phyloP scores from a whole-genome alignment of 257 asterid species.

The Paulownia fortunei region DNA sequence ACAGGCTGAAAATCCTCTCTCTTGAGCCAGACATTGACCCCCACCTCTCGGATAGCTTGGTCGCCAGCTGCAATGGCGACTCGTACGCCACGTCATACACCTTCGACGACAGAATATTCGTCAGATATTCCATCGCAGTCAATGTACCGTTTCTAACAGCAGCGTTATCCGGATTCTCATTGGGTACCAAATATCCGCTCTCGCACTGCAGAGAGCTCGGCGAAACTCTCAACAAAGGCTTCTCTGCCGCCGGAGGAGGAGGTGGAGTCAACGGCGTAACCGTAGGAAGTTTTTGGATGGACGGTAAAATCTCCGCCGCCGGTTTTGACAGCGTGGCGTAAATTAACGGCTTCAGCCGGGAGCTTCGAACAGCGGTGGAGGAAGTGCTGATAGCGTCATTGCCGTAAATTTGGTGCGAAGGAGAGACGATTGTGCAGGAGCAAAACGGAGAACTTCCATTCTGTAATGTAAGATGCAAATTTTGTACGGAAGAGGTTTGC shows the following conservation, averaged over 20 bases:
- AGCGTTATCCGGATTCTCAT: conserved; percentile 31
- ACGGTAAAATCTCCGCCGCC: conserved; percentile 37
- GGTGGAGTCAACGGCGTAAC: conserved; percentile 16
- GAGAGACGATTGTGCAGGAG: conserved; percentile 43
- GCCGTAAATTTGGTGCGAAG: conserved; percentile 40
- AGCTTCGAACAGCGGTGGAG: conserved; percentile 34
- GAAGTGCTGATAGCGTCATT: conserved; percentile 28
- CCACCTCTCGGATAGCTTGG: conserved; percentile 70
- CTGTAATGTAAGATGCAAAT: not conserved
- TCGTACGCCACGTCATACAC: conserved; percentile 93
- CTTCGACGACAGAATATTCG: conserved; percentile 79
- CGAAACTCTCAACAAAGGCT: conserved; percentile 49
- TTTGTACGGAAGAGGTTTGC: not conserved
- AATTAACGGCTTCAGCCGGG: conserved; percentile 24
- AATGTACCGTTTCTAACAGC: conserved; percentile 30
- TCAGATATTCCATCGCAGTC: conserved; percentile 79
- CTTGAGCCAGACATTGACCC: conserved; percentile 84
- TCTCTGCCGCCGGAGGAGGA: conserved; percentile 30
- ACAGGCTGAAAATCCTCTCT: conserved; percentile 95
- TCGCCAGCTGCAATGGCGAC: conserved; percentile 82
- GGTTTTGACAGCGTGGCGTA: conserved; percentile 46
- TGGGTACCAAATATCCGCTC: conserved; percentile 66
- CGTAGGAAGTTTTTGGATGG: conserved; percentile 33
- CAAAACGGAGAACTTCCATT: conserved; percentile 60
- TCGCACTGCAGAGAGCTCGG: conserved; percentile 69